Base-by-base conservation (phyloP, 129 eudicot genomes). In the Kitagawia praeruptora region DNA sequence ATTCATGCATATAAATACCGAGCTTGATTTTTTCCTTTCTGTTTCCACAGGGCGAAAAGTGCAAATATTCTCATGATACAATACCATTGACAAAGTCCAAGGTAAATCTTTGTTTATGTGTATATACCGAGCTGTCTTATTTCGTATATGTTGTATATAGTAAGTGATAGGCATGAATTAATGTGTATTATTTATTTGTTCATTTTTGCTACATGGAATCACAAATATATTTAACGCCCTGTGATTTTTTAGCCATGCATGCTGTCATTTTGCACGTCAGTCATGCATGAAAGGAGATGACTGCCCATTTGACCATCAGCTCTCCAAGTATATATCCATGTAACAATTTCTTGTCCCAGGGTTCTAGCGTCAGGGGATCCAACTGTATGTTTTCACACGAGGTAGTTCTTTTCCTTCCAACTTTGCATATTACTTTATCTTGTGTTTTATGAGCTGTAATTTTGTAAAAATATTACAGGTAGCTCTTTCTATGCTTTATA, bases 241-340 rank as follows among this genome's bases (percentile, higher is more conserved):
- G 4, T 64, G 8, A 64, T 64, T 38, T 78, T 88, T 81, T 86
- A 94, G 97, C 96, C 98, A 5, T 95, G n/a, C n/a, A n/a, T n/a
- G 98, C 42, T 63, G 91, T 81, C 87, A 87, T 86, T 92, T 90
- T 90, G 96, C 97, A 51, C 92, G 91, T 34, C 87, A 87, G 37
- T 31, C 92, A 72, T 95, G 98, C 92, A 90, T 95, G 98, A 95
- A 95, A 83, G 97, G 98, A 58, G 91, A 95, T 61, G 89, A 90
- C 48, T 92, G 97, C 81, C 96, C 97, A 28, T 95, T 74, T 76
- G 97, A 95, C 85, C 98, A 95, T 77, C 78, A 92, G 66, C 91
- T 95, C 74, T 90, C 97, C 42, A 95, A 95, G 80, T 95, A n/a
- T n/a, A n/a, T n/a, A 95, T 82, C 96, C 93, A 16, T 95, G 97